Evolutionary conservation across 208 protist genomes (phyloP), one percentile per base, ranked within the genome.

Genomic region (Trypanosomatidae sp.): DNA sequence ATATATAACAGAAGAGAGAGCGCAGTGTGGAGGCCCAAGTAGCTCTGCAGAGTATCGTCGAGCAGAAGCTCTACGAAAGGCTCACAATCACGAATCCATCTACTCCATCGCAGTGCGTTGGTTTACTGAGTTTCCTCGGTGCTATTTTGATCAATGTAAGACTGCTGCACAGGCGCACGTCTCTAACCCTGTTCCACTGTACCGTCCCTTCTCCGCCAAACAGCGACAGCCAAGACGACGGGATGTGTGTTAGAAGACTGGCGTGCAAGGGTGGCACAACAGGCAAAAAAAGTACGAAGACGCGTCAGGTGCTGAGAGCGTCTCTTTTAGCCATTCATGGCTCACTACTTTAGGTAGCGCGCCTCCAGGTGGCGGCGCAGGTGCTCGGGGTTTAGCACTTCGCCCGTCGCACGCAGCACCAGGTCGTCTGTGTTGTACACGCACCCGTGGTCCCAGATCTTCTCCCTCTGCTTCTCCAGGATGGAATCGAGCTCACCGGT

Each of bases 361-460:
- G 72, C 67, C 69, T 88, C 82, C 15, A 98, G 85, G 69, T 98
- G 92, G 55, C 82, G 68, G 36, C 83, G 83, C 67, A 97, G 87
- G 74, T 93, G 82, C 59, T 86, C 28, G 1, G 92, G 86, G 73
- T 97, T 95, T 33, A 98, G 75, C 22, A 36, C 46, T 74, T 96
- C 90, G 3, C 93, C 92, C 12, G 89, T 94, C 50, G 89, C 91
- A 33, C 80, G 67, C 30, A 73, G 72, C 49, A 97, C 84, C 39
- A 97, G 83, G 12, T 95, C 91, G 6, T 97, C 84, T 30, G 90
- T 93, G 58, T 73, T 72, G 77, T 83, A 87, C 28, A 83, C 30
- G 41, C 73, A 89, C 36, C 84, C 87, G 41, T 91, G 69, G 50
- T 77, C 64, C 86, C 89, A 93, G 43, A 93, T 91, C 82, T 88